A percentile compares a stretch with the other conserved stretches of the same genome.
Conservation (phyloP, 1,139 yeast species). For the Diutina neorugosa region DNA sequence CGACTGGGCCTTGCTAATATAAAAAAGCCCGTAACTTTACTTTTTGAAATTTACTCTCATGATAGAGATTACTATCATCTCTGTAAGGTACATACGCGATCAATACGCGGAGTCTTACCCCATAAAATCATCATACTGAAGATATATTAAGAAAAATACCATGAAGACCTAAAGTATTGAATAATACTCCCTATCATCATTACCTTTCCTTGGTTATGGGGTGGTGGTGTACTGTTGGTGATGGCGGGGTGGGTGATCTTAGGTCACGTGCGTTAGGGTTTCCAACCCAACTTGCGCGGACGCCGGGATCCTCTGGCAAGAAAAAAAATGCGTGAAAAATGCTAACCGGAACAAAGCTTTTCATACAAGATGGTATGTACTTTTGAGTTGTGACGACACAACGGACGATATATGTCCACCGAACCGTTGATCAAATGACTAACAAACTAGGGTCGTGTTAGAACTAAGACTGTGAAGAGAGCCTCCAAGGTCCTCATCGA, state of each 20-base stretch:
- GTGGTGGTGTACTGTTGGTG: no score
- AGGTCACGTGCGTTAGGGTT: slow-evolving; percentile 4
- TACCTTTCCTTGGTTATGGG: no score
- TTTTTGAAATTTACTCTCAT: no score
- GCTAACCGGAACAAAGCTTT: not conserved
- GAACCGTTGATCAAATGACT: not conserved
- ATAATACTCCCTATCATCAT: no score
- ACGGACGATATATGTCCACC: not conserved
- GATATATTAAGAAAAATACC: no score
- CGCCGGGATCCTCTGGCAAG: not conserved
- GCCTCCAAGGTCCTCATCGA: slow-evolving; percentile 99
- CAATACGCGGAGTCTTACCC: no score
- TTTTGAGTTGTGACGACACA: not conserved
- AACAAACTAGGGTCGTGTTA: slow-evolving; percentile 81
- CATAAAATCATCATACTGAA: no score
- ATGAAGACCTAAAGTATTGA: no score
- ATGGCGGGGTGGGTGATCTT: not conserved
- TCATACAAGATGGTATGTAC: slow-evolving; percentile 3
- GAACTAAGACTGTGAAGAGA: slow-evolving; percentile 99
- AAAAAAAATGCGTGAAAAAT: not conserved
- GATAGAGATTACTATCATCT: no score
- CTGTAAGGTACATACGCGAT: no score
- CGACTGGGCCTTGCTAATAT: no score
- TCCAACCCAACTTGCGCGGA: not conserved
- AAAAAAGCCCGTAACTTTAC: no score